Percentiles rank a stretch among this genome's conserved stretches.
phyloP scores from a whole-genome alignment of 352 stramenopile species.

The Lagenidium sp. region DNA sequence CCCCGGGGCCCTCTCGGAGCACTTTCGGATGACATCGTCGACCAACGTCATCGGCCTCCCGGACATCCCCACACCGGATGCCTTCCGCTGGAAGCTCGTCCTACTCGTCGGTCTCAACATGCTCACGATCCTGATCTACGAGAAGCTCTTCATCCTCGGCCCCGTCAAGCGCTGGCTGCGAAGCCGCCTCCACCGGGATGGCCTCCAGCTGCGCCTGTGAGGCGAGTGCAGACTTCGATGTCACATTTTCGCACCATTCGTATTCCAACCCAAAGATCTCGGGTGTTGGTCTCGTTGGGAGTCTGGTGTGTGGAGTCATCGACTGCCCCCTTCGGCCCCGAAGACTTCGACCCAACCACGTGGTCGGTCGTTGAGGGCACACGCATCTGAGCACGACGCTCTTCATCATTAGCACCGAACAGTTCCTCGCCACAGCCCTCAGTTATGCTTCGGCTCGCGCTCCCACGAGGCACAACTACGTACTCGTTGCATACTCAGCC shows the following conservation, averaged over 20 bases:
- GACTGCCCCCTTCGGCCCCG: background rate
- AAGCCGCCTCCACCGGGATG: conserved; percentile 14
- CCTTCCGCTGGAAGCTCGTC: conserved; percentile 29
- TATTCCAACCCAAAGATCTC: background rate
- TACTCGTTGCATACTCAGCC: background rate
- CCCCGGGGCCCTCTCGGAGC: conserved; percentile 20
- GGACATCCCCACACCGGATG: conserved; percentile 33
- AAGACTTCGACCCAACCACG: background rate
- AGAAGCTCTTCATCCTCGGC: conserved; percentile 29
- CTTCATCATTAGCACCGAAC: background rate
- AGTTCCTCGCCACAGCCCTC: background rate
- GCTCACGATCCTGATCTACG: conserved; percentile 22
- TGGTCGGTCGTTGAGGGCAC: too few relatives aligned
- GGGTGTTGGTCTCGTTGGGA: too few relatives aligned
- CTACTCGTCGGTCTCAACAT: conserved; percentile 25
- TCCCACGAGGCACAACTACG: background rate
- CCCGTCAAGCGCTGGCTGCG: conserved; percentile 20
- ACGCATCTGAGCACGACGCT: background rate
- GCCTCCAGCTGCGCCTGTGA: conserved; percentile 20
- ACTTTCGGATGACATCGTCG: conserved; percentile 31
- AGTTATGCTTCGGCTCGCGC: background rate
- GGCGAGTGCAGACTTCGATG: background rate
- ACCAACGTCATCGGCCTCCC: conserved; percentile 41
- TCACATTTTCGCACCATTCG: background rate
- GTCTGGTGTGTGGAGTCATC: background rate